These are phyloP conservation scores for Ulota crispa DNA, from an alignment of 225 moss, liverwort and hornwort genomes.

Conservation along the genomic window DNA sequence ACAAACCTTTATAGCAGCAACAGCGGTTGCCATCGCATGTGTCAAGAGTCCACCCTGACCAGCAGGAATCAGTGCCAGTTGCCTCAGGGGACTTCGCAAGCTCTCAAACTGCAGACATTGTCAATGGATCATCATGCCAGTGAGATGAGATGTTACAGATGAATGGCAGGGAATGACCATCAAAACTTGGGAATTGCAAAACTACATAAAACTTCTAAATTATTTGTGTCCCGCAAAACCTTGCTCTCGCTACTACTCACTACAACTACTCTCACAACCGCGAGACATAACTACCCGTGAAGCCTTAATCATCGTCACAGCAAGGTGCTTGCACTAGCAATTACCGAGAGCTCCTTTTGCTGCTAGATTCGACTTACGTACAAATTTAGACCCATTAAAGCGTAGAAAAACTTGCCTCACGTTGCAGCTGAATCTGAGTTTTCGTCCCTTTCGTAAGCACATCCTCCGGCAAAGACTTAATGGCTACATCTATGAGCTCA, in stretches of 20 bases:
- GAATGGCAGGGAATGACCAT: conserved; percentile 2
- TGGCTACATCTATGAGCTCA: conserved; percentile 79
- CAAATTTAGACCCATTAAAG: conserved; percentile 3
- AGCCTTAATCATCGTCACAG: conserved; percentile 18
- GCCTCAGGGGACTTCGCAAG: conserved; percentile 77
- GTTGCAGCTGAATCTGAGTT: conserved; percentile 80
- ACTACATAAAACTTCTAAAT: not conserved
- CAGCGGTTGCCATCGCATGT: conserved; percentile 72
- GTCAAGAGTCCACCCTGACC: conserved; percentile 91
- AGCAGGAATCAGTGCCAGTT: conserved; percentile 84
- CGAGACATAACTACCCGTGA: not conserved
- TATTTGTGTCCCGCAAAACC: not conserved
- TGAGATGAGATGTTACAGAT: not conserved
- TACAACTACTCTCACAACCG: not conserved
- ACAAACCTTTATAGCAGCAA: conserved; percentile 50
- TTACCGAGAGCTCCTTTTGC: not conserved
- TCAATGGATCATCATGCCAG: conserved; percentile 7
- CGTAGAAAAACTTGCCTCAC: conserved; percentile 54
- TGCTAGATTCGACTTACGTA: not conserved
- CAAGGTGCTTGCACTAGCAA: conserved; percentile 16
- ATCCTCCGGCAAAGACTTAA: conserved; percentile 82
- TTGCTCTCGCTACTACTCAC: not conserved
- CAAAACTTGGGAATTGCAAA: conserved; percentile 6
- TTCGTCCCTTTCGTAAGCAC: conserved; percentile 63
- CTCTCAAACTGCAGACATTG: conserved; percentile 65